Evolutionary conservation across 148 eudicot species (phyloP).

Genomic region (Polygonum aviculare): DNA sequence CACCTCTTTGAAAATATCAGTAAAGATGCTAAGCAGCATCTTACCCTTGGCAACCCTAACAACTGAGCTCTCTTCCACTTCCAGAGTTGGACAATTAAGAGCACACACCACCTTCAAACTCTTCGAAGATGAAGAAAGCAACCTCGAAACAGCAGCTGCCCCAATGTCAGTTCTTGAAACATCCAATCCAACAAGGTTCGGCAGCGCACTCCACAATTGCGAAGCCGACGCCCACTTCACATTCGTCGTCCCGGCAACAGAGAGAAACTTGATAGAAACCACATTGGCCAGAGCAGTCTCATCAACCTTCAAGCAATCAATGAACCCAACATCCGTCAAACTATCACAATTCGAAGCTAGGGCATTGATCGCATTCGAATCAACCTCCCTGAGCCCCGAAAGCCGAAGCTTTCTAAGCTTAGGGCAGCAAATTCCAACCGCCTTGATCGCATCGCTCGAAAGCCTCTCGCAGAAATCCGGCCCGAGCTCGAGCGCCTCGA

Average conservation of each 20-base stretch:
- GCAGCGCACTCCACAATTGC: constrained; percentile 58
- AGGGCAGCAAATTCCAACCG: constrained; percentile 70
- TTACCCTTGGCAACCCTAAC: constrained; percentile 45
- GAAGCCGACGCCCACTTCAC: constrained; percentile 69
- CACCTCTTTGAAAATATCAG: constrained; percentile 55
- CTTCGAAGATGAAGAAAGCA: constrained; percentile 33
- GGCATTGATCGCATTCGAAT: constrained; percentile 56
- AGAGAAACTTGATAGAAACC: constrained; percentile 50
- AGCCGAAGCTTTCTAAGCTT: constrained; percentile 45
- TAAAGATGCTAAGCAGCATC: constrained; percentile 46
- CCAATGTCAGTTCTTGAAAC: constrained; percentile 78
- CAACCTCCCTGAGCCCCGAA: constrained; percentile 73
- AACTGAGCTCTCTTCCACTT: constrained; percentile 48
- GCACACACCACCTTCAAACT: constrained; percentile 80
- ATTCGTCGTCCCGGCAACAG: constrained; percentile 73
- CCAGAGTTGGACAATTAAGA: constrained; percentile 57
- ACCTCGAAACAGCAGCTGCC: constrained; percentile 41
- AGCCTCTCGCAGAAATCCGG: constrained; percentile 82
- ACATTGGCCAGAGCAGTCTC: constrained; percentile 65
- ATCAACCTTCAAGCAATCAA: constrained; percentile 76
- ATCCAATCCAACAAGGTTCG: constrained; percentile 68
- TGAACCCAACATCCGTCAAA: constrained; percentile 70
- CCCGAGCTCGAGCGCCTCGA: constrained; percentile 67
- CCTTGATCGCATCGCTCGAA: constrained; percentile 65
- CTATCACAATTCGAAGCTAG: constrained; percentile 47